Conservation (phyloP, 83 land plant species). For the Thuja plicata region DNA sequence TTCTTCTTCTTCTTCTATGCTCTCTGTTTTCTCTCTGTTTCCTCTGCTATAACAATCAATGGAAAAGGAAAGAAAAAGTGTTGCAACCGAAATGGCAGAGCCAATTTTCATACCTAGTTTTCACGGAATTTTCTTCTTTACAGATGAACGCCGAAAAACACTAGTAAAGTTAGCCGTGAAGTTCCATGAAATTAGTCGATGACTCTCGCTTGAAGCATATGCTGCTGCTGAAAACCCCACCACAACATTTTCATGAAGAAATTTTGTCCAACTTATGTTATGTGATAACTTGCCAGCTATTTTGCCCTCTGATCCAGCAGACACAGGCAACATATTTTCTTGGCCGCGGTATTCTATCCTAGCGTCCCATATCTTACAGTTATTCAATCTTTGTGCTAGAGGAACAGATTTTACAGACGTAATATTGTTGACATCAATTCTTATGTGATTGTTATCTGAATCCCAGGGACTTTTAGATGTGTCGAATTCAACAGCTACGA, state of each 20-base stretch:
- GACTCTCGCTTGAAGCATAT: neutral
- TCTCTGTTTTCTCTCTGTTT: no score
- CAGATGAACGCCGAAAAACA: neutral
- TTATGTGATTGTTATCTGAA: neutral
- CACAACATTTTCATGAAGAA: conserved; percentile 20
- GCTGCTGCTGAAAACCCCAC: conserved; percentile 44
- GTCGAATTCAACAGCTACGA: no score
- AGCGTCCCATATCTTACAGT: no score
- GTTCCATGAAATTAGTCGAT: neutral
- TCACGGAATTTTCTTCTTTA: no score
- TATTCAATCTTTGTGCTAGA: no score
- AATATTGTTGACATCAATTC: neutral
- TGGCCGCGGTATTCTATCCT: neutral
- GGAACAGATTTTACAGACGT: neutral
- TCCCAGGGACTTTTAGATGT: no score
- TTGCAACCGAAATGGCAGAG: no score
- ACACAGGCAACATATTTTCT: neutral
- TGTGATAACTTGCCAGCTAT: conserved; percentile 7
- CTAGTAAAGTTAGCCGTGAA: neutral
- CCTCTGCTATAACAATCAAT: no score
- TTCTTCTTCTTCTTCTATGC: no score
- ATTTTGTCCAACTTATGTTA: conserved; percentile 10
- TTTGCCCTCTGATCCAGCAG: neutral
- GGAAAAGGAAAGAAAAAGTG: no score
- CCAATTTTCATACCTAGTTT: neutral